Percentiles rank a stretch among this genome's conserved stretches.
Conservation (phyloP, 2,329 filamentous ascomycete species). For the Fusarium dlaminii region DNA sequence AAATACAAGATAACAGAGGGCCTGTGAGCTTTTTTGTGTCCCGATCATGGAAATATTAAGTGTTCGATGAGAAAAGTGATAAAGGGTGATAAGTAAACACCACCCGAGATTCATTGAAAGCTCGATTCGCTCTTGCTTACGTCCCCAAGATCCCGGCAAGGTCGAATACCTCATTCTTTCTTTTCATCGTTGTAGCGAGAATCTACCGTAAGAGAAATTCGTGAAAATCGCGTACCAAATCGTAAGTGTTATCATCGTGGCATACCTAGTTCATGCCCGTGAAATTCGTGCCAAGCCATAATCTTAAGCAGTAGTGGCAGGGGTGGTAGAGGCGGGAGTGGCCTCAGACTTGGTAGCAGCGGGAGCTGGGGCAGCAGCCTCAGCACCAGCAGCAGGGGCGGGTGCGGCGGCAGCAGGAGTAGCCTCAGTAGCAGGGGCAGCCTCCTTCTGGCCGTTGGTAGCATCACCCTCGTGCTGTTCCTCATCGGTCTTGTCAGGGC, state of each 20-base stretch:
- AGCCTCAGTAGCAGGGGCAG: constrained; percentile 43
- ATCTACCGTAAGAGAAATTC: constrained; percentile 52
- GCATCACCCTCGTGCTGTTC: constrained; percentile 66
- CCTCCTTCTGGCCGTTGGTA: constrained; percentile 54
- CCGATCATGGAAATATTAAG: constrained; percentile 45
- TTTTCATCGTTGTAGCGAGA: constrained; percentile 46
- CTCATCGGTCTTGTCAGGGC: constrained; percentile 93
- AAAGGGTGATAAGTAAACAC: constrained; percentile 43
- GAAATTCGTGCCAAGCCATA: constrained; percentile 38
- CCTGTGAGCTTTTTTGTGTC: constrained; percentile 41
- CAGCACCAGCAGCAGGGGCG: constrained; percentile 36
- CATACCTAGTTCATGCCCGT: constrained; percentile 37
- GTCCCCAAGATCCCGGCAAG: constrained; percentile 40
- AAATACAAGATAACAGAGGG: constrained; percentile 48
- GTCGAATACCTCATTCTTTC: constrained; percentile 39
- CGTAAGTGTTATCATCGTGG: constrained; percentile 49
- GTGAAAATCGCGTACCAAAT: constrained; percentile 53
- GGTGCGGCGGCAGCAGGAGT: constrained; percentile 32
- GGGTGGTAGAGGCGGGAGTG: constrained; percentile 39
- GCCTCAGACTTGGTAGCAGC: constrained; percentile 32
- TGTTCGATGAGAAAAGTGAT: constrained; percentile 44
- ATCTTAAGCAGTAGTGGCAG: constrained; percentile 48
- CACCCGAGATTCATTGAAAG: constrained; percentile 41
- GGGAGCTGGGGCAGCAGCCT: constrained; percentile 38
- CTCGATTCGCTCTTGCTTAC: constrained; percentile 42